Base-by-base conservation (phyloP, 78 protist species). In the Goniomonas avonlea region DNA sequence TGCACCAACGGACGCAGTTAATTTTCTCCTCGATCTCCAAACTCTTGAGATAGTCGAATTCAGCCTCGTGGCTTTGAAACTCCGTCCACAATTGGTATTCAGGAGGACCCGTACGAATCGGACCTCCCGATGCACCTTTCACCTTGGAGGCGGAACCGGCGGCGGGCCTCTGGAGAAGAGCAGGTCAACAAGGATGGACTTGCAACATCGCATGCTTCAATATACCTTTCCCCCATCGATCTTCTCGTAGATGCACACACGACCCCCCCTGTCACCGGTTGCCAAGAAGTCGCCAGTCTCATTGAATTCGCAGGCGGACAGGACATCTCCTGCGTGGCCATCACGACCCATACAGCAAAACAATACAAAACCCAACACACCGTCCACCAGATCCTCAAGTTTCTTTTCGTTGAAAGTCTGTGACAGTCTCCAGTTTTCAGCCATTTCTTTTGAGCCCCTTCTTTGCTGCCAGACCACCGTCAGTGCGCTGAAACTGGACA, bases 1-100 rank as follows among this genome's bases (percentile, higher is more conserved):
- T 60, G 31, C 92, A 50, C 95, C 90, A 56, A 0, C 68, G 47
- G 17, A 74, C 41, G 25, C 56, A 39, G 94, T 98, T 98, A 55
- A 98, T 94, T 82, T 93, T 93, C 78, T 97, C 99, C 77, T 95
- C 98, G 75, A 98, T 96, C 58, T 96, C 99, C 29, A 94, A 69
- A 25, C 86, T 63, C 84, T 96, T 94, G 32, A 97, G 85, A 41
- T 92, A 95, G 82, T 98, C 99, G 71, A 98, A 96, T 79, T 93
- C 96, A 23, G 97, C 88, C 73, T 93, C 95, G 76, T 96, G 98
- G 75, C 94, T 86, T 55, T 96, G 99, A 69, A 96, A 97, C 73
- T 97, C 98, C 15, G 93, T 81, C 81, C 85, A 91, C 66, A 95
- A 92, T 37, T 48, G 37, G 73, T 95, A 97, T 77, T 96, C 98